phyloP scores from a whole-genome alignment of 495 filamentous ascomycete genomes.

The Podospora bellae-mahoneyi region DNA sequence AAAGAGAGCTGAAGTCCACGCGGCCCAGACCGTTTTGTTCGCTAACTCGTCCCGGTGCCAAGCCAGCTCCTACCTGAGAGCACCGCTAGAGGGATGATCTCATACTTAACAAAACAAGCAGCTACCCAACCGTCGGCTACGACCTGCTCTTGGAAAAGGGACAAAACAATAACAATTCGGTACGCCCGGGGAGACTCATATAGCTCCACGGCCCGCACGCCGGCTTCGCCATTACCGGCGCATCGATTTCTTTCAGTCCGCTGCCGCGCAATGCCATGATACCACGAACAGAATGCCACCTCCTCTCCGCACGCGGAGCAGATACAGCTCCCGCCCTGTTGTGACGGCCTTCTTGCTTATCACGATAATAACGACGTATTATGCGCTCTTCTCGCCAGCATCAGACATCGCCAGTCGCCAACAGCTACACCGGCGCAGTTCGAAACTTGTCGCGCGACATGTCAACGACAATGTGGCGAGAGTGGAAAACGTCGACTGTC shows the following conservation, averaged over 20 bases:
- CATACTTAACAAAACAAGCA: constrained; percentile 13
- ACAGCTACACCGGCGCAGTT: background rate
- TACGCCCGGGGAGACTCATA: background rate
- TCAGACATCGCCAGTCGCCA: constrained; percentile 6
- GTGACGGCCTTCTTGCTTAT: constrained; percentile 37
- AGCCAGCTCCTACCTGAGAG: background rate
- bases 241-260: background rate
- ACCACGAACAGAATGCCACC: constrained; percentile 23
- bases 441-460: background rate
- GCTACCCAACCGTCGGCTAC: background rate
- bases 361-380: constrained; percentile 33
- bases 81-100: constrained; percentile 15
- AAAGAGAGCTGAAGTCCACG: background rate
- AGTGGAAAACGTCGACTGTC: constrained; percentile 57
- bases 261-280: constrained; percentile 17
- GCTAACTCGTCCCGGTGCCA: background rate
- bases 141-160: background rate
- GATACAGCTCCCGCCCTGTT: constrained; percentile 39
- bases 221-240: background rate
- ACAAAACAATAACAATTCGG: background rate
- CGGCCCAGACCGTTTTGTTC: background rate
- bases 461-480: constrained; percentile 8
- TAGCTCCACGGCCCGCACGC: background rate
- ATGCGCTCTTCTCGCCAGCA: constrained; percentile 27
- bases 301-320: constrained; percentile 19